Base-by-base conservation (phyloP, 176 grass and related monocot species). In the Tuctoria greenei region DNA sequence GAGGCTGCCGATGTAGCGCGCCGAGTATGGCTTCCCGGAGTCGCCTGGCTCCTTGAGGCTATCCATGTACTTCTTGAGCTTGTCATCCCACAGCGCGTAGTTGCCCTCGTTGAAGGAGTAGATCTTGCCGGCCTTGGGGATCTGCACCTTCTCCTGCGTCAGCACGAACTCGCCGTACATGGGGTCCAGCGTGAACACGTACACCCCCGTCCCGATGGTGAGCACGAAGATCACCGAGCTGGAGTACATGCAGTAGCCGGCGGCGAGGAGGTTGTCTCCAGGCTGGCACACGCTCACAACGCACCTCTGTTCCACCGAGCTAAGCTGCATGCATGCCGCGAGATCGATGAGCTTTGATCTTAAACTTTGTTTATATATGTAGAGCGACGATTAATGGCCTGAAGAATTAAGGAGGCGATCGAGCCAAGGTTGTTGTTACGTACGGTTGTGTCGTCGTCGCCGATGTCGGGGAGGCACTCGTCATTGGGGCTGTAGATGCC, bases 161-260 rank as follows among this genome's bases (percentile, higher is more conserved):
- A 99, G 87, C 80, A 99, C 91, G 87, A 99, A 95, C 85, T 99
- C 95, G 13, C 95, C 95, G 69, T 95, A 99, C 95, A 99, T 92
- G 2, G 95, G 95, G 73, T 99, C 95, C 50, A 99, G 87, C 44
- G 91, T 99, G 91, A 99, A 99, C 75, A 83, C 86, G 69, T 92
- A 99, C 71, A 95, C 95, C 49, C 95, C 95, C 26, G 80, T 86
- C 64, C 95, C 95, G 67, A 99, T 38, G 38, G 95, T 99, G 45
- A 99, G 65, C 79, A 99, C 95, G 88, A 99, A 99, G 85, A 99
- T 95, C 25, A 95, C 80, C 18, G 95, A 99, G 87, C 95, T 98
- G 12, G 95, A 99, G 91, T 99, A 99, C 91, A 99, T 99, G 84
- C 95, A 99, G 82, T 99, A 99, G 10, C 95, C 95, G 25, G 95